A percentile compares a stretch with the other conserved stretches of the same genome.
Conservation (phyloP, 2,329 filamentous ascomycete genomes). For the Colletotrichum tamarilloi region DNA sequence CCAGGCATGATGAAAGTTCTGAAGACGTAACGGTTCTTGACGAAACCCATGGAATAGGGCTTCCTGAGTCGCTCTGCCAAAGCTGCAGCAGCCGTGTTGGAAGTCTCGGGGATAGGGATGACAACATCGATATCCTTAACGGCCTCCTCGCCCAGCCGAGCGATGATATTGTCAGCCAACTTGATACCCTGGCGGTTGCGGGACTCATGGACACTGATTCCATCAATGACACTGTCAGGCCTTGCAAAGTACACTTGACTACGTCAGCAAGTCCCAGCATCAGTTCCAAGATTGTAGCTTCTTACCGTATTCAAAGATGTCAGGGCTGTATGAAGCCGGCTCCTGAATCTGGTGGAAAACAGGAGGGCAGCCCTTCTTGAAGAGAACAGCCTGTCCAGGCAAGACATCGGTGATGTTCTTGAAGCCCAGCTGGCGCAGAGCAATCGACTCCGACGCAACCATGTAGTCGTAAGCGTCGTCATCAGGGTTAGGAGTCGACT, state of each 20-base stretch:
- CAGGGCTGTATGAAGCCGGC: constrained; percentile 78
- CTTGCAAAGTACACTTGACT: constrained; percentile 82
- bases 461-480: constrained; percentile 82
- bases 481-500: constrained; percentile 65
- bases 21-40: constrained; percentile 75
- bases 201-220: constrained; percentile 86
- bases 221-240: constrained; percentile 85
- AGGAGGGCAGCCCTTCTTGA: constrained; percentile 80
- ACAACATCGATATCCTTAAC: constrained; percentile 85
- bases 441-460: constrained; percentile 90
- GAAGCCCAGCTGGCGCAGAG: constrained; percentile 85
- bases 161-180: constrained; percentile 78
- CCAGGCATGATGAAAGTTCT: constrained; percentile 84
- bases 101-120: constrained; percentile 80
- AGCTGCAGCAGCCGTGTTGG: constrained; percentile 81
- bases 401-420: constrained; percentile 79
- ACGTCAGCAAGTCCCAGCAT: not conserved
- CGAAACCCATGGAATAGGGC: constrained; percentile 83
- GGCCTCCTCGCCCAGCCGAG: constrained; percentile 74
- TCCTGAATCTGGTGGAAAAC: constrained; percentile 80
- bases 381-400: constrained; percentile 87
- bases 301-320: constrained; percentile 73
- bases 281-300: not conserved
- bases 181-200: constrained; percentile 88
- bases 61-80: constrained; percentile 81